phyloP scores from a whole-genome alignment of 805 yeast species.

The Candida easanensis region DNA sequence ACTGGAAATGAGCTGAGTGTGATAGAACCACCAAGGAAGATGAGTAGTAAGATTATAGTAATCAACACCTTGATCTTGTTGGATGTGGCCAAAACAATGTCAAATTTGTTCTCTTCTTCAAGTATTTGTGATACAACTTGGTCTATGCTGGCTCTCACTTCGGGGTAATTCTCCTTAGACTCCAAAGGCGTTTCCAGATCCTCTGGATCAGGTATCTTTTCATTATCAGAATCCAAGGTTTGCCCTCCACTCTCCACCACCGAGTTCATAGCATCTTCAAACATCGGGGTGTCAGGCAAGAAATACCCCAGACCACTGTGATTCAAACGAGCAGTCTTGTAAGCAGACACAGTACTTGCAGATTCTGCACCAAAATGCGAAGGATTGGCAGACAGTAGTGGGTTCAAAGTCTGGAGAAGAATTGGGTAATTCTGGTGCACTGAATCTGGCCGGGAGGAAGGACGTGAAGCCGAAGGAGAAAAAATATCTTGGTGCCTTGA shows the following conservation, averaged over 20 bases:
- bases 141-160: conserved; percentile 9
- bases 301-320: background rate
- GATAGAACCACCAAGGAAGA: conserved; percentile 3
- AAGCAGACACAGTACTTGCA: background rate
- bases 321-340: conserved; percentile 3
- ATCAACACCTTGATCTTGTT: background rate
- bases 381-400: background rate
- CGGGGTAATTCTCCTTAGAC: background rate
- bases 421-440: background rate
- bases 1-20: conserved; percentile 17
- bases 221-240: background rate
- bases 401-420: background rate
- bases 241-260: background rate
- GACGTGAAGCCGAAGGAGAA: background rate
- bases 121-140: conserved; percentile 13
- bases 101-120: conserved; percentile 3
- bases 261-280: conserved; percentile 11
- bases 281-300: conserved; percentile 1
- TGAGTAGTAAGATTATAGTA: background rate
- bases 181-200: background rate
- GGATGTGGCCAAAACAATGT: background rate
- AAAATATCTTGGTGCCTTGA: too few relatives aligned
- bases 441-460: background rate
- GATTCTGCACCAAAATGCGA: background rate
- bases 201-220: background rate